These are phyloP conservation scores for Hericium coralloides DNA, from an alignment of 768 basidiomycete species.

Conservation along the genomic window DNA sequence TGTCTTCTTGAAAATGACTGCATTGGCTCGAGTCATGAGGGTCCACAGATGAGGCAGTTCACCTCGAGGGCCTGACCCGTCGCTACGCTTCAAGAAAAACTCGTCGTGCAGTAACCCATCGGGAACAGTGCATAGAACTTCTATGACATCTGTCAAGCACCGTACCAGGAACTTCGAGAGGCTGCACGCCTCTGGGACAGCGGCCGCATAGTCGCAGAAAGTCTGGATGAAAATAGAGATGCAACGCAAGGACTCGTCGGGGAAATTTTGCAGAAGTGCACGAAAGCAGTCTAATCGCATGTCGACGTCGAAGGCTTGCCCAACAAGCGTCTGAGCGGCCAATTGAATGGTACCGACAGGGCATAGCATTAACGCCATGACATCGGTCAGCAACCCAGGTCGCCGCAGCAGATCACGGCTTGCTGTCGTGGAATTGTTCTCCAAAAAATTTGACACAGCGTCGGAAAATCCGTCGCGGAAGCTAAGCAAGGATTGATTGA, in stretches of 20 bases:
- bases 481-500: conserved; percentile 51
- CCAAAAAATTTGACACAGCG: conserved; percentile 54
- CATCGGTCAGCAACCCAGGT: conserved; percentile 47
- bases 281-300: conserved; percentile 83
- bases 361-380: conserved; percentile 70
- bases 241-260: conserved; percentile 61
- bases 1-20: conserved; percentile 79
- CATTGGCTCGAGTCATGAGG: conserved; percentile 69
- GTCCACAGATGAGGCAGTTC: conserved; percentile 70
- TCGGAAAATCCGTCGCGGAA: conserved; percentile 58
- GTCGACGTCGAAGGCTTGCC: conserved; percentile 85
- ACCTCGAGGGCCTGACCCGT: conserved; percentile 37
- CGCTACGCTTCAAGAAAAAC: conserved; percentile 38
- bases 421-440: conserved; percentile 44
- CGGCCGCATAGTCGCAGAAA: conserved; percentile 53
- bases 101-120: conserved; percentile 60
- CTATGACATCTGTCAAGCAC: conserved; percentile 88
- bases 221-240: conserved; percentile 56
- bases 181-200: conserved; percentile 77
- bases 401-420: conserved; percentile 46
- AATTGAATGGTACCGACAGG: conserved; percentile 68
- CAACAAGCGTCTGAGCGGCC: conserved; percentile 72
- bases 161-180: conserved; percentile 87
- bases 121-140: conserved; percentile 68
- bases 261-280: conserved; percentile 58